Base-by-base conservation (phyloP, 192 early-diverging fungal species). In the Coemansia sp. region DNA sequence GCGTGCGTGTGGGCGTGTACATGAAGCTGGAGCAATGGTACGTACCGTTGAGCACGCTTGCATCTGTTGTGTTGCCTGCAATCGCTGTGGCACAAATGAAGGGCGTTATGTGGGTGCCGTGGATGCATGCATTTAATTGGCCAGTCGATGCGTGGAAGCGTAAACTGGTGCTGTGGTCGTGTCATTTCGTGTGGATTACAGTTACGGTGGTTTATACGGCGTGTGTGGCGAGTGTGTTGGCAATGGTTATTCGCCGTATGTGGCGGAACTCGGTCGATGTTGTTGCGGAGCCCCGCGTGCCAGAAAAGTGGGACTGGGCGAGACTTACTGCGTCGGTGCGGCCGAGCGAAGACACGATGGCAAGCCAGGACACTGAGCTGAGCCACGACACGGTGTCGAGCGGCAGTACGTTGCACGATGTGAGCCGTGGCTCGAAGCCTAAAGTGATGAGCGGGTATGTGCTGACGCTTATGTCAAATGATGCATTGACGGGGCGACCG, bases 261-360 rank as follows among this genome's bases (percentile, higher is more conserved):
- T 79, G 76, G 76, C 59, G 61, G 4, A 60, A 61, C 57, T 73
- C 76, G 12, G 62, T 69, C 42, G 63, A 79, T 20, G 60, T 73
- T 1, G 50, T 69, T 1, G 40, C 62, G 15, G 66, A 49, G 10
- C 76, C 70, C 0, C 46, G 70, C 0, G 51, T 66, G 76, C 76
- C 76, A 9, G 76, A 79, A 18, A 79, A 73, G 18, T 79, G 76
- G 76, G 70, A 73, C 67, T 79, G 76, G 76, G 48, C 37, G 60
- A 44, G 60, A 0, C 60, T 73, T 9, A 69, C 67, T 17, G 48
- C 15, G 5, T 58, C 65, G 0, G 51, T 46, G 0, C 61, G 75
- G 2, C 24, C 47, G 14, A 72, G 66, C 50, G 24, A 61, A 4
- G 69, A 68, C 8, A 34, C 31, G 31, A 34, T 34, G 31, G 31